Evolutionary conservation across 257 asterid genomes (phyloP), one percentile per base, ranked within the genome.

Genomic region (Solanum pennellii): DNA sequence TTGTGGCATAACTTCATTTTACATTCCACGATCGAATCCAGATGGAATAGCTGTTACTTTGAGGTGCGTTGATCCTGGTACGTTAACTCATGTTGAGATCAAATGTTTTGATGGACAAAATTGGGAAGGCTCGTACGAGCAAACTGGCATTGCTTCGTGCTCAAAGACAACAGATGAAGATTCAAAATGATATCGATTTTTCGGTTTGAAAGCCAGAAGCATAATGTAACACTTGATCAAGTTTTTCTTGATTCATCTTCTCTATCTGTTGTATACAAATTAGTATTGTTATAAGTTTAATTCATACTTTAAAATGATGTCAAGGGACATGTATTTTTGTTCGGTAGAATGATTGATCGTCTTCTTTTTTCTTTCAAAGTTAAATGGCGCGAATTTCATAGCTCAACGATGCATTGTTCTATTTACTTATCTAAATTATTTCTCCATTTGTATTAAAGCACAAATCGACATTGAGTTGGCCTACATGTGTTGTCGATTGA

Each of bases 1-100:
- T 33, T 96, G 99, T 88, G 99, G 98, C 85, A 94, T 96, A 76
- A 93, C 98, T 18, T 95, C 99, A 52, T 96, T 94, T 90, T 96
- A 94, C 89, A 87, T 92, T 87, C 97, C 99, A 15, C 91, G 98
- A 86, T 93, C 98, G 16, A 96, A 94, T 83, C 98, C 98, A 0
- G 98, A 94, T 82, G 98, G 98, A 2, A 27, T 93, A 39, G 94
- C 97, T 0, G 88, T 96, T 83, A 91, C 98, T 4, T 90, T 89
- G 47, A 66, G 52, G 41, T 96, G 99, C 16, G 92, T 94, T 5
- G 98, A 95, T 8, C 89, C 94, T 35, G 99, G 99, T 35, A 95
- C 98, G 0, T 56, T 96, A 35, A 88, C 91, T 16, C 96, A 95
- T 74, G 92, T 94, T 16, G 98, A 95, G 94, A 89, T 93, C 79